phyloP scores from a whole-genome alignment of 495 filamentous ascomycete genomes.

The Penicillium robsamsonii region DNA sequence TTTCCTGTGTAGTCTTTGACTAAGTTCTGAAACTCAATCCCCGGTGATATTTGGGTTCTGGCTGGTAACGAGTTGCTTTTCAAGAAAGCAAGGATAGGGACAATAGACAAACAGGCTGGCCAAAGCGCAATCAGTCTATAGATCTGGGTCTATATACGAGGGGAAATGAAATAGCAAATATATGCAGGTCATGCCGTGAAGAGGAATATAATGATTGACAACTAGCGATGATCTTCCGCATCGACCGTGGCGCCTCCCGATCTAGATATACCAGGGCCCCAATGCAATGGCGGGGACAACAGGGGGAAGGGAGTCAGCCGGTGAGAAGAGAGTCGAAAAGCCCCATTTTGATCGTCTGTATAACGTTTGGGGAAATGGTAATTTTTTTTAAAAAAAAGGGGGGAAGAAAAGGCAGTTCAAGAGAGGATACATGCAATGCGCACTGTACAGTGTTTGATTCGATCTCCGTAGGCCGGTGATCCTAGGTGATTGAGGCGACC shows the following conservation, averaged over 20 bases:
- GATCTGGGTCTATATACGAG: conserved; percentile 15
- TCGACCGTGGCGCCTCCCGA: conserved; percentile 15
- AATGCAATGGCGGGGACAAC: conserved; percentile 10
- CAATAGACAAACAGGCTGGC: conserved; percentile 18
- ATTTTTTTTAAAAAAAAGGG: background rate
- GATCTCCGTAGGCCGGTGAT: conserved; percentile 22
- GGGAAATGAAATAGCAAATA: conserved; percentile 14
- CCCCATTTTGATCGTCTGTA: conserved; percentile 15
- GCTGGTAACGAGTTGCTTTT: conserved; percentile 19
- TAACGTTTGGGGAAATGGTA: conserved; percentile 17
- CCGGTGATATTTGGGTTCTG: conserved; percentile 19
- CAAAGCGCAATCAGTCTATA: conserved; percentile 14
- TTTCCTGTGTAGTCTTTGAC: background rate
- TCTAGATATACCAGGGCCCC: conserved; percentile 17
- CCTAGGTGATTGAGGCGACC: conserved; percentile 19
- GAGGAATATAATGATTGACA: conserved; percentile 18
- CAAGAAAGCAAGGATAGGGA: conserved; percentile 6
- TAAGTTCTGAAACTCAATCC: background rate
- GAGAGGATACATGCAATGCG: conserved; percentile 20
- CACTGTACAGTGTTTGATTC: conserved; percentile 8
- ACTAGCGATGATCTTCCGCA: conserved; percentile 27
- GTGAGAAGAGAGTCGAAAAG: conserved; percentile 8
- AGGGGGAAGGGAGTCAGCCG: conserved; percentile 10
- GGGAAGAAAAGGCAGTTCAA: conserved; percentile 19
- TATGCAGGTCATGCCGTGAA: conserved; percentile 20